A percentile compares a stretch with the other conserved stretches of the same genome.
Evolutionary conservation across 2,329 filamentous ascomycete genomes (phyloP).

Genomic region (Pseudogymnoascus sp.): DNA sequence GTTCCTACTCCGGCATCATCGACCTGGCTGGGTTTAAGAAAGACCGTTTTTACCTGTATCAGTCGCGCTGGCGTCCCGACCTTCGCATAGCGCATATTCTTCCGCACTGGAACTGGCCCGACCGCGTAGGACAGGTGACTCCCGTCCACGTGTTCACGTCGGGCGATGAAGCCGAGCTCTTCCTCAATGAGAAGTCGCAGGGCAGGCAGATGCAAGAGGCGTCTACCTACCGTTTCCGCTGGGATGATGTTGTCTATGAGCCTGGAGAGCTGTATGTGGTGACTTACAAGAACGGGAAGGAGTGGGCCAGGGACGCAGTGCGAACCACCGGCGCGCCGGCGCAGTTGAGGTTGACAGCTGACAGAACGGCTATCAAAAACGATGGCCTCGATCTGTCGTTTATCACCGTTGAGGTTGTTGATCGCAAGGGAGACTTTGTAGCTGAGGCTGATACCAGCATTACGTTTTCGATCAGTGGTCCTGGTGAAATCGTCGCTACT

Average conservation of each 20-base stretch:
- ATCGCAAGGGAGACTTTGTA: slow-evolving; percentile 37
- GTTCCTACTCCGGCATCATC: slow-evolving; percentile 50
- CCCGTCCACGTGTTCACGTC: slow-evolving; percentile 48
- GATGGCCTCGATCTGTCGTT: slow-evolving; percentile 40
- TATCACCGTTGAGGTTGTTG: slow-evolving; percentile 39
- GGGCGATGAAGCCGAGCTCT: slow-evolving; percentile 47
- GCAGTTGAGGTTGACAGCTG: slow-evolving; percentile 33
- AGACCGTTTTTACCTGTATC: slow-evolving; percentile 49
- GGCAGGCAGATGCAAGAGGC: slow-evolving; percentile 33
- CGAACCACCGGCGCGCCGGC: slow-evolving; percentile 36
- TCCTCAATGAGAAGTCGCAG: slow-evolving; percentile 42
- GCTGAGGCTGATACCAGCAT: slow-evolving; percentile 37
- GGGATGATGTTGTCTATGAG: slow-evolving; percentile 43
- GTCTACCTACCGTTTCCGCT: slow-evolving; percentile 42
- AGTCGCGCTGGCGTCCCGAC: slow-evolving; percentile 45
- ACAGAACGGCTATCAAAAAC: slow-evolving; percentile 36
- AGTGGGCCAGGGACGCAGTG: slow-evolving; percentile 39
- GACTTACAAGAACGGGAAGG: slow-evolving; percentile 11
- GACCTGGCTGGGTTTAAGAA: slow-evolving; percentile 31
- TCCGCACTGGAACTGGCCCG: slow-evolving; percentile 52
- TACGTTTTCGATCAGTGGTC: slow-evolving; percentile 37
- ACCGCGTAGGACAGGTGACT: slow-evolving; percentile 39
- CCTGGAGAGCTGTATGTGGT: slow-evolving; percentile 41
- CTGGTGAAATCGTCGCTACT: slow-evolving; percentile 41
- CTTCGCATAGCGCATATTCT: slow-evolving; percentile 44